Evolutionary conservation across 164 flowering plant genomes (phyloP).

Genomic region (Cinnamomum chago): DNA sequence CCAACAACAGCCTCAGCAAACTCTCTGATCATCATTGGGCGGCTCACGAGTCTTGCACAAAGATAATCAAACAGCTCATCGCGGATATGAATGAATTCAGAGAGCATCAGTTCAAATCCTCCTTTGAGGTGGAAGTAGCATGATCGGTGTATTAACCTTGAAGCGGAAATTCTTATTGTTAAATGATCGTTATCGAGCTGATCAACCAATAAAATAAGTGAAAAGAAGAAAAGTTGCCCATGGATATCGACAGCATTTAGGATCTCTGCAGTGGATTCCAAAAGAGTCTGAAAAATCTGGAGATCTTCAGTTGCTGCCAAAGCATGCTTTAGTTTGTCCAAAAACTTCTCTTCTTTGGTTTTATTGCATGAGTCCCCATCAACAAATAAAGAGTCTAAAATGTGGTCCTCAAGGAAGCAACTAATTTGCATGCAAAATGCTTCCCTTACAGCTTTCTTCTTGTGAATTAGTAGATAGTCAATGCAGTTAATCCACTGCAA

Average conservation of each 20-base stretch:
- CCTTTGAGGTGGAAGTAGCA: constrained; percentile 70
- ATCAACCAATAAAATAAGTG: constrained; percentile 75
- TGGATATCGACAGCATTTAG: constrained; percentile 69
- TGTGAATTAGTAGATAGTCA: constrained; percentile 57
- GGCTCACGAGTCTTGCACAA: constrained; percentile 53
- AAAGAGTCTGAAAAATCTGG: constrained; percentile 60
- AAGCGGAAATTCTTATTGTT: constrained; percentile 65
- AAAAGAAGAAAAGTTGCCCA: constrained; percentile 57
- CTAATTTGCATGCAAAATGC: constrained; percentile 71
- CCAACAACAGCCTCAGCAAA: constrained; percentile 91
- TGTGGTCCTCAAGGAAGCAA: constrained; percentile 51
- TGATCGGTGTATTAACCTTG: constrained; percentile 62
- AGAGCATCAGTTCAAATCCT: constrained; percentile 58
- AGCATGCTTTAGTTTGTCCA: constrained; percentile 69
- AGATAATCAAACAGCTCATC: constrained; percentile 80
- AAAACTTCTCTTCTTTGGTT: constrained; percentile 55
- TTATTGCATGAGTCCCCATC: constrained; percentile 32
- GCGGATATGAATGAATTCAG: constrained; percentile 51
- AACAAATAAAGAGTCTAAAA: constrained; percentile 52
- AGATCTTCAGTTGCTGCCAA: constrained; percentile 60
- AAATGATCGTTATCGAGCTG: constrained; percentile 78
- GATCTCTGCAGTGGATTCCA: constrained; percentile 68
- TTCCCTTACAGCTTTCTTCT: constrained; percentile 63
- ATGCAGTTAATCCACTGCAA: constrained; percentile 70
- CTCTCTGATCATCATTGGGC: constrained; percentile 67